Percentiles rank a stretch among this genome's conserved stretches.
These are phyloP conservation scores for Lophium mytilinum DNA, from an alignment of 495 filamentous ascomycete species.

Conservation along the genomic window DNA sequence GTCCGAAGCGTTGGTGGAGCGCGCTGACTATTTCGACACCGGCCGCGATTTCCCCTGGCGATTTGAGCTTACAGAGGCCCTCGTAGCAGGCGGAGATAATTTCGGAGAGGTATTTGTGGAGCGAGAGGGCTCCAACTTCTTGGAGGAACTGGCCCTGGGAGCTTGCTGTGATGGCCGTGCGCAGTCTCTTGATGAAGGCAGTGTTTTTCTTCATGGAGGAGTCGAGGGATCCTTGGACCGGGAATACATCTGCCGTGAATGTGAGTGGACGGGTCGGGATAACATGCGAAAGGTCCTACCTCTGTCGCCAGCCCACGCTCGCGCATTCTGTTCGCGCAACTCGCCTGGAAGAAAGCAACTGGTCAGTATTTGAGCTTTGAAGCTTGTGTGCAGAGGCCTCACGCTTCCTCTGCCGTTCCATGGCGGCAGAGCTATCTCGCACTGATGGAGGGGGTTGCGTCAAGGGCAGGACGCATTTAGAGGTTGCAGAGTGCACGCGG, in stretches of 20 bases:
- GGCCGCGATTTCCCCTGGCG: slow-evolving; percentile 78
- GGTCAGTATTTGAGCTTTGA: slow-evolving; percentile 7
- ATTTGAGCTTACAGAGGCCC: slow-evolving; percentile 85
- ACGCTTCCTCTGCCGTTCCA: slow-evolving; percentile 87
- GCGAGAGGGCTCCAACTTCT: slow-evolving; percentile 83
- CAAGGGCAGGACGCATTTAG: slow-evolving; percentile 20
- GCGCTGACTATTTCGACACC: slow-evolving; percentile 90
- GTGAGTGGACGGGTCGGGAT: slow-evolving; percentile 14
- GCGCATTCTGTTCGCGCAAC: slow-evolving; percentile 76
- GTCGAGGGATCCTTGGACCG: slow-evolving; percentile 73
- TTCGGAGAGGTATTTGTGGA: slow-evolving; percentile 96
- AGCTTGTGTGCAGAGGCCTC: slow-evolving; percentile 23
- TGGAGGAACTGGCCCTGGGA: slow-evolving; percentile 76
- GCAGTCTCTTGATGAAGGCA: slow-evolving; percentile 93
- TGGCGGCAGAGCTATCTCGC: slow-evolving; percentile 32
- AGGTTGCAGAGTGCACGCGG: slow-evolving; percentile 11
- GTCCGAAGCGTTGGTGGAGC: slow-evolving; percentile 91
- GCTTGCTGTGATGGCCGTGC: slow-evolving; percentile 75
- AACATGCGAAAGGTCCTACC: slow-evolving; percentile 42
- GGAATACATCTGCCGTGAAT: slow-evolving; percentile 60
- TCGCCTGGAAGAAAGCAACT: slow-evolving; percentile 55
- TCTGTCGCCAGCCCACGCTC: slow-evolving; percentile 80
- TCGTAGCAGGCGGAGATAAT: slow-evolving; percentile 98
- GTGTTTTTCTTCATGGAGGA: slow-evolving; percentile 99
- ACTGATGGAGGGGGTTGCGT: slow-evolving; percentile 16